A percentile compares a stretch with the other conserved stretches of the same genome.
phyloP scores from a whole-genome alignment of 192 early-diverging fungal species.

The Mortierella claussenii region DNA sequence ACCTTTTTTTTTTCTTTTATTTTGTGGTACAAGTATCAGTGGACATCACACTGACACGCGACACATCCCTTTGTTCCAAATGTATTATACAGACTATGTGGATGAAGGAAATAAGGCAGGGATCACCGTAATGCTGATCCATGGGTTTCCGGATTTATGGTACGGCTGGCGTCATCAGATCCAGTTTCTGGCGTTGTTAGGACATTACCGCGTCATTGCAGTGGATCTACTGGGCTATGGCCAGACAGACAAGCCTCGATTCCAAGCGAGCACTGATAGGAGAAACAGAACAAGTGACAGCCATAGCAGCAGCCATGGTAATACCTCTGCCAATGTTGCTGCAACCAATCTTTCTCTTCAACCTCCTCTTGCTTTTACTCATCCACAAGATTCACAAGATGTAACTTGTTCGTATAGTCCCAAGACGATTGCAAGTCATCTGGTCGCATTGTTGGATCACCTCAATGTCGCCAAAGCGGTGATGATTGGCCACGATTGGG shows the following conservation, averaged over 20 bases:
- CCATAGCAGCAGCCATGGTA: neutral
- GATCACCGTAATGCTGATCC: conserved; percentile 17
- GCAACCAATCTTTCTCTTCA: no score
- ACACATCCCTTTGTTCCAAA: no score
- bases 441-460: conserved; percentile 67
- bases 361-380: no score
- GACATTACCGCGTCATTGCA: conserved; percentile 61
- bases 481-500: conserved; percentile 77
- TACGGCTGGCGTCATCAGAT: conserved; percentile 56
- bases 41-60: no score
- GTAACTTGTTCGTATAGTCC: conserved; percentile 9
- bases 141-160: conserved; percentile 50
- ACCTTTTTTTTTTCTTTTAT: no score
- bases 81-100: conserved; percentile 36
- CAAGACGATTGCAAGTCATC: conserved; percentile 27
- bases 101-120: conserved; percentile 24
- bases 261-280: neutral
- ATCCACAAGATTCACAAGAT: no score
- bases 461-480: conserved; percentile 59
- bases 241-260: conserved; percentile 28
- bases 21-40: no score
- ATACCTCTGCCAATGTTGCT: no score
- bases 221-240: conserved; percentile 62
- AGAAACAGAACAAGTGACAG: neutral
- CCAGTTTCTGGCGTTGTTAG: conserved; percentile 53